Conservation (phyloP, 768 basidiomycete species). For the Rubroboletus satanas region DNA sequence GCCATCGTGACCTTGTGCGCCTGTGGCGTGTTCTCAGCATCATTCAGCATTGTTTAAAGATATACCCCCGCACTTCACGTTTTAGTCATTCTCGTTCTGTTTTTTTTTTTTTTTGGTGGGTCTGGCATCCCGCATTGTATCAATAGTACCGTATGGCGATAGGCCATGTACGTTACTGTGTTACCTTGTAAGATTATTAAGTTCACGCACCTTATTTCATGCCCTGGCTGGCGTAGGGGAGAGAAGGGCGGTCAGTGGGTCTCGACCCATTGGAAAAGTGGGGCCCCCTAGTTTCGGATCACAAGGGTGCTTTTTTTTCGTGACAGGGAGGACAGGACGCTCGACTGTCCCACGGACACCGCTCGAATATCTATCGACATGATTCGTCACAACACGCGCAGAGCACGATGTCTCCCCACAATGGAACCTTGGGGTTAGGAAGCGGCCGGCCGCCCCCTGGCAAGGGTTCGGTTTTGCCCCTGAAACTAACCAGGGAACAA, state of each 20-base stretch:
- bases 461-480: not conserved
- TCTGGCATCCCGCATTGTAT: conserved; percentile 25
- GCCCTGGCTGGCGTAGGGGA: not conserved
- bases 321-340: not conserved
- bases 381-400: not conserved
- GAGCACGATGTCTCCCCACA: not conserved
- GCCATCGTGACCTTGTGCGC: conserved; percentile 8
- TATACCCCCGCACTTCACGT: conserved; percentile 21
- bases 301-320: not conserved
- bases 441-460: no score
- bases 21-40: conserved; percentile 14
- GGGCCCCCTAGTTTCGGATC: conserved; percentile 7
- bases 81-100: not conserved
- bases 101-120: conserved; percentile 6
- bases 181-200: conserved; percentile 7
- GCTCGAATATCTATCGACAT: not conserved
- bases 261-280: conserved; percentile 15
- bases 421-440: not conserved
- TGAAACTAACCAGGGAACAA: not conserved
- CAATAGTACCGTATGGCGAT: conserved; percentile 10
- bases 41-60: conserved; percentile 8
- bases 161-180: conserved; percentile 16
- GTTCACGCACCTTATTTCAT: conserved; percentile 1
- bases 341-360: not conserved
- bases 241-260: not conserved